Evolutionary conservation across 176 grass and related monocot genomes (phyloP).

Genomic region (Eleusine coracana): DNA sequence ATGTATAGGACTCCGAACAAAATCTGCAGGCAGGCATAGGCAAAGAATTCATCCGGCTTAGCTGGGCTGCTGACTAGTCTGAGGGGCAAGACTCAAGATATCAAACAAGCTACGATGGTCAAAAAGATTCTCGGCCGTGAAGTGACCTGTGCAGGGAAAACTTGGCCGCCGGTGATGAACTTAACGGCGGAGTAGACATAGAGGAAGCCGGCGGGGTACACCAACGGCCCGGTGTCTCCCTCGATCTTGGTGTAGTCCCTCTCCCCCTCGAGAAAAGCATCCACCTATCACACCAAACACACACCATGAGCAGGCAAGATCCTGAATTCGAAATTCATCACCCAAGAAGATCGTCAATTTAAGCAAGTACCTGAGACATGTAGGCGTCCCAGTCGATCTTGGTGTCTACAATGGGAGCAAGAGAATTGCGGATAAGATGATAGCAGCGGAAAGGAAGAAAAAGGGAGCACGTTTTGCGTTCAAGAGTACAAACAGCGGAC

Average conservation of each 20-base stretch:
- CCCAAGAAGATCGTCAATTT: background rate
- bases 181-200: constrained; percentile 82
- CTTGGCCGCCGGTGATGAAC: constrained; percentile 72
- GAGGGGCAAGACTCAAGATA: background rate
- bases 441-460: background rate
- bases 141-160: constrained; percentile 85
- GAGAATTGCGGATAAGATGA: background rate
- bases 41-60: constrained; percentile 33
- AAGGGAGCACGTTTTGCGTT: background rate
- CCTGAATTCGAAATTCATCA: constrained; percentile 7
- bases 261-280: constrained; percentile 79
- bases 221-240: constrained; percentile 91
- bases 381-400: constrained; percentile 99
- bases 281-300: constrained; percentile 49
- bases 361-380: constrained; percentile 80
- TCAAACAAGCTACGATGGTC: background rate
- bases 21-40: constrained; percentile 61
- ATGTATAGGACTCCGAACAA: constrained; percentile 81
- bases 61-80: background rate
- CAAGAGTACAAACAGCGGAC: constrained; percentile 60
- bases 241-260: constrained; percentile 92
- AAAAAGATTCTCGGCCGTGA: background rate
- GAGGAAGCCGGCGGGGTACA: constrained; percentile 96
- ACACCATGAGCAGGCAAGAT: constrained; percentile 24
- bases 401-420: constrained; percentile 60